phyloP scores from a whole-genome alignment of 2,329 filamentous ascomycete species.

The Aspergillus caelatus region DNA sequence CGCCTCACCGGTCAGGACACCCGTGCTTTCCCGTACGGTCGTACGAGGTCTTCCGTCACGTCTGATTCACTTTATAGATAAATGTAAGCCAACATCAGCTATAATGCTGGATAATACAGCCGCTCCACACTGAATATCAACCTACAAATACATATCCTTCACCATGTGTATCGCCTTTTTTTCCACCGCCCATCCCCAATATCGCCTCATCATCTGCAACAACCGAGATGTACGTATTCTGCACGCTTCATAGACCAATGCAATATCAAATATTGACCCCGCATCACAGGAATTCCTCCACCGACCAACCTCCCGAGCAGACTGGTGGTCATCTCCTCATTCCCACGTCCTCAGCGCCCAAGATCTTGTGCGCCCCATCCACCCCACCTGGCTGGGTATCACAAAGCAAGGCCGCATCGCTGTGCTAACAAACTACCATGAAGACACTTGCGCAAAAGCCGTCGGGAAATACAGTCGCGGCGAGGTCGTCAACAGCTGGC shows the following conservation, averaged over 20 bases:
- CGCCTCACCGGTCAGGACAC: neutral
- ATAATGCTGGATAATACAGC: neutral
- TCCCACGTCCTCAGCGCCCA: conserved; percentile 59
- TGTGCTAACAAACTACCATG: conserved; percentile 64
- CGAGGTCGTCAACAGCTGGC: conserved; percentile 58
- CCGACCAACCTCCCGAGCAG: conserved; percentile 58
- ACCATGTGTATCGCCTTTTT: conserved; percentile 16
- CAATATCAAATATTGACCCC: neutral
- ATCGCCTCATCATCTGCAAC: conserved; percentile 15
- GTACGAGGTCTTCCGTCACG: neutral
- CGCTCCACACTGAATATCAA: neutral
- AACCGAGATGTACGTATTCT: conserved; percentile 10
- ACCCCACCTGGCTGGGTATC: conserved; percentile 65
- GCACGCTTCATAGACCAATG: neutral
- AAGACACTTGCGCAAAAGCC: conserved; percentile 49
- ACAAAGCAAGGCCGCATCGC: conserved; percentile 61
- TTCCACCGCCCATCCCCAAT: conserved; percentile 14
- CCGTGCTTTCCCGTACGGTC: neutral
- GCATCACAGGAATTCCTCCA: conserved; percentile 56
- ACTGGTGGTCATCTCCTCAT: conserved; percentile 60
- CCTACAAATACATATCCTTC: neutral
- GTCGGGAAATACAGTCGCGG: conserved; percentile 54
- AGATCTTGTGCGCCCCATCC: conserved; percentile 58
- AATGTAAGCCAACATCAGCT: neutral
- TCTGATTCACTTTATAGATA: neutral